Percentiles rank a stretch among this genome's conserved stretches.
These are phyloP conservation scores for Claviceps quebecensis DNA, from an alignment of 2,329 filamentous ascomycete genomes.

Conservation along the genomic window DNA sequence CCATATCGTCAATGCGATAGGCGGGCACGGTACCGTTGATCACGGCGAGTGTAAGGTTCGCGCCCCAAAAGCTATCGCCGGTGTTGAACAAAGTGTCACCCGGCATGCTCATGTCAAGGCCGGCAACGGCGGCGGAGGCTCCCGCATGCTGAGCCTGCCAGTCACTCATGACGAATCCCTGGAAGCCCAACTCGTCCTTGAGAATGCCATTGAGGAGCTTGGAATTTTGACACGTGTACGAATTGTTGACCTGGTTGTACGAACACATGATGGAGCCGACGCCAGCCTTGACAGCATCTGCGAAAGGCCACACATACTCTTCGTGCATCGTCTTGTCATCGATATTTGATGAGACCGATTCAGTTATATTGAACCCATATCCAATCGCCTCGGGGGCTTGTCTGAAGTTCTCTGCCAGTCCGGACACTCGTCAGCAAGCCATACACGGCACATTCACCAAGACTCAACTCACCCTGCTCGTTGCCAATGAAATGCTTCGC, in stretches of 20 bases:
- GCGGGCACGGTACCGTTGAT: conserved; percentile 80
- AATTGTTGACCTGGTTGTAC: conserved; percentile 71
- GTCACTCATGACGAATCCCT: conserved; percentile 69
- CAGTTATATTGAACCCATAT: conserved; percentile 45
- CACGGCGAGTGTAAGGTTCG: conserved; percentile 76
- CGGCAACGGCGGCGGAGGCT: conserved; percentile 51
- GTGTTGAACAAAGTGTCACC: conserved; percentile 68
- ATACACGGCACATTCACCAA: background rate
- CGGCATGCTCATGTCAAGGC: conserved; percentile 80
- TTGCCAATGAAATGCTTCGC: conserved; percentile 66
- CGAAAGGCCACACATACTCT: conserved; percentile 67
- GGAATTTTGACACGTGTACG: conserved; percentile 67
- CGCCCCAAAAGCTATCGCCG: conserved; percentile 64
- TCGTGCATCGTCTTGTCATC: conserved; percentile 66
- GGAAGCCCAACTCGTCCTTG: conserved; percentile 69
- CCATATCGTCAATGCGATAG: conserved; percentile 86
- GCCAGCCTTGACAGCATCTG: conserved; percentile 54
- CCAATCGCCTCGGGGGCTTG: conserved; percentile 40
- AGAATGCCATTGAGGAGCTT: conserved; percentile 61
- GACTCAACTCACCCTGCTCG: conserved; percentile 39
- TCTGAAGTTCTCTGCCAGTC: conserved; percentile 52
- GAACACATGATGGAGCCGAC: conserved; percentile 52
- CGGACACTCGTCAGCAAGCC: background rate
- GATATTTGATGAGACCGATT: conserved; percentile 45
- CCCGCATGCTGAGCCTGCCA: conserved; percentile 66